Percentiles rank a stretch among this genome's conserved stretches.
Conservation (phyloP, 305 asterid species). For the Fraxinus dipetala region DNA sequence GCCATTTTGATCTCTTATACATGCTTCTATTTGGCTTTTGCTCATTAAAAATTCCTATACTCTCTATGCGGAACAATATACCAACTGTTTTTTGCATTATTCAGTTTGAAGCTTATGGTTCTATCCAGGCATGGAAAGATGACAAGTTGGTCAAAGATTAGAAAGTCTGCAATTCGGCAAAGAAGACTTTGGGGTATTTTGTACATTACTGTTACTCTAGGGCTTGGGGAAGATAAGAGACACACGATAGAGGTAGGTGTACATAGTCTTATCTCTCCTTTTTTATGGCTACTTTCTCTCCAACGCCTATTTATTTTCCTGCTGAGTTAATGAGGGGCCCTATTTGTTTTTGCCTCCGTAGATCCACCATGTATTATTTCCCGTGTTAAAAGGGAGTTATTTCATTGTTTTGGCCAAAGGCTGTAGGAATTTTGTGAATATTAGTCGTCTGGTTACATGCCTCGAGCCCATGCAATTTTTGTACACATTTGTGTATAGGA, state of each 20-base stretch:
- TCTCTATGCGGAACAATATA: conserved; percentile 1
- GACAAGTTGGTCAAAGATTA: conserved; percentile 27
- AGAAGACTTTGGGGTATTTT: conserved; percentile 30
- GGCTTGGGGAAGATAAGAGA: conserved; percentile 40
- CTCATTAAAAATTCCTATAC: neutral
- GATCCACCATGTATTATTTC: conserved; percentile 32
- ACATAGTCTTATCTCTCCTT: conserved; percentile 39
- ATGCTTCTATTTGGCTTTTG: neutral
- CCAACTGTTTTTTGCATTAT: conserved; percentile 15
- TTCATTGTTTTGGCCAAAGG: conserved; percentile 59
- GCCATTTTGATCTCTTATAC: neutral
- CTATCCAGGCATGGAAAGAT: conserved; percentile 21
- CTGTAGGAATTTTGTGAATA: conserved; percentile 63
- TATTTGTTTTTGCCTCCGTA: conserved; percentile 35
- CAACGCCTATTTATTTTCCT: conserved; percentile 31
- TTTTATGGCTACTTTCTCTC: conserved; percentile 11
- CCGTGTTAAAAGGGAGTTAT: conserved; percentile 21
- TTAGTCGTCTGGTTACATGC: conserved; percentile 28
- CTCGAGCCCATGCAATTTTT: conserved; percentile 25
- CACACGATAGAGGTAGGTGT: conserved; percentile 52
- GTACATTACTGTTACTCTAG: conserved; percentile 37
- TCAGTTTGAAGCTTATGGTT: conserved; percentile 34
- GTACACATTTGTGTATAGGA: conserved; percentile 18
- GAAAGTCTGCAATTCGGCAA: conserved; percentile 25
- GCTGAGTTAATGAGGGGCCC: conserved; percentile 30